Base-by-base conservation (phyloP, 768 basidiomycete species). In the Amanita pseudoporphyria region DNA sequence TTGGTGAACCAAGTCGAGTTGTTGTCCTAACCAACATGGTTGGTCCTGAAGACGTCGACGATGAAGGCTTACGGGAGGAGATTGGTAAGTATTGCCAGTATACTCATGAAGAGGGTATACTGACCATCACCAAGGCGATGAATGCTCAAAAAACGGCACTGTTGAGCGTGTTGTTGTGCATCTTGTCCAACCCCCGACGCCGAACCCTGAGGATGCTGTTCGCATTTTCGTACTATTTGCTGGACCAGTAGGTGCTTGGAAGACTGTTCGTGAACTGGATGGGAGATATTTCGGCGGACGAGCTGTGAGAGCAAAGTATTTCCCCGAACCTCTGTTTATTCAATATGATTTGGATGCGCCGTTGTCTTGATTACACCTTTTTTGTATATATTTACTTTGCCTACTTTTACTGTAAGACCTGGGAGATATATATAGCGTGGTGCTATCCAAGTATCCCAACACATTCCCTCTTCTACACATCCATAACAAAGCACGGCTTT, bases 191-290 rank as follows among this genome's bases (percentile, higher is more conserved):
- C 88, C 90, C 2, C 68, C 76, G 1, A 78, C 89, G 0, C 54
- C 64, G 2, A 72, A 83, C 42, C 71, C 79, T 2, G 81, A 82
- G n/a, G 85, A 91, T n/a, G 81, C 84, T 1, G 85, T 96, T 3
- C 82, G 93, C 45, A 84, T 97, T 47, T 98, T 96, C 61, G 85
- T 97, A 13, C 69, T 87, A 46, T 98, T 95, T 59, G 81, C 82
- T 0, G 95, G 94, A 1, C 88, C 89, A 4, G 93, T 78, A 0
- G 95, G 91, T 9, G 95, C 94, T 5, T 98, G 93, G 94, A 90
- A 91, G 65, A 93, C 91, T 0, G 89, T 94, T 2, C 79, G 91
- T 42, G 92, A 95, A 62, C 73, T 97, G 46, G 91, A 98, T 58
- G 95, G 92, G 18, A 74, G 94, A 24, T 95, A 78, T 62, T 98